These are phyloP conservation scores for Lachnellula occidentalis DNA, from an alignment of 2,329 filamentous ascomycete genomes.

Conservation along the genomic window DNA sequence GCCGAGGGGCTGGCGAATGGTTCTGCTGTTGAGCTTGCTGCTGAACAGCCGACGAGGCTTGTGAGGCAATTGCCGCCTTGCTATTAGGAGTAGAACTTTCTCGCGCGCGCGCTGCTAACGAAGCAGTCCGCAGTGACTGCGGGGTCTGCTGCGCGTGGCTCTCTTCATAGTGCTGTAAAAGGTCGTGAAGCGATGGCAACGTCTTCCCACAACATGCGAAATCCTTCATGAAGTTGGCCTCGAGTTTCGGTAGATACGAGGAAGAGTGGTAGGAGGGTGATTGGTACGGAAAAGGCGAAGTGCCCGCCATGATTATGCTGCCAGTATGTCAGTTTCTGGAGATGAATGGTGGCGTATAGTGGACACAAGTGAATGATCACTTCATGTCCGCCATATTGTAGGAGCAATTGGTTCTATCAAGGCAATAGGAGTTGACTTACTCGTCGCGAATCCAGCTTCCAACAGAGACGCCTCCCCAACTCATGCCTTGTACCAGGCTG, in stretches of 20 bases:
- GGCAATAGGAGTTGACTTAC: conserved; percentile 54
- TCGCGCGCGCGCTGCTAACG: conserved; percentile 36
- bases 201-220: conserved; percentile 92
- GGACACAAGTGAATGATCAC: conserved; percentile 1
- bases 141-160: conserved; percentile 70
- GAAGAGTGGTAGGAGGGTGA: conserved; percentile 97
- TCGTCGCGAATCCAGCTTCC: conserved; percentile 97
- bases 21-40: conserved; percentile 41
- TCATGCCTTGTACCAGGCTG: conserved; percentile 76
- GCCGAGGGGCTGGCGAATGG: conserved; percentile 17
- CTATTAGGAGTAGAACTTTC: conserved; percentile 41
- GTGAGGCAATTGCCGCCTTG: conserved; percentile 36
- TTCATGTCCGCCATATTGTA: neutral
- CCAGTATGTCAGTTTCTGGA: conserved; percentile 21
- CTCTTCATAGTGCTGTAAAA: conserved; percentile 96
- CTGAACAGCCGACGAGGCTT: conserved; percentile 36
- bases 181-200: conserved; percentile 85
- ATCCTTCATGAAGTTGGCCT: conserved; percentile 96
- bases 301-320: conserved; percentile 93
- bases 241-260: conserved; percentile 91
- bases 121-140: conserved; percentile 38
- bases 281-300: conserved; percentile 83
- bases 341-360: conserved; percentile 21
- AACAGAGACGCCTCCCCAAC: conserved; percentile 93
- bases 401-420: conserved; percentile 12